A percentile compares a stretch with the other conserved stretches of the same genome.
Conservation (phyloP, 2,329 filamentous ascomycete genomes). For the Nemania sp. region DNA sequence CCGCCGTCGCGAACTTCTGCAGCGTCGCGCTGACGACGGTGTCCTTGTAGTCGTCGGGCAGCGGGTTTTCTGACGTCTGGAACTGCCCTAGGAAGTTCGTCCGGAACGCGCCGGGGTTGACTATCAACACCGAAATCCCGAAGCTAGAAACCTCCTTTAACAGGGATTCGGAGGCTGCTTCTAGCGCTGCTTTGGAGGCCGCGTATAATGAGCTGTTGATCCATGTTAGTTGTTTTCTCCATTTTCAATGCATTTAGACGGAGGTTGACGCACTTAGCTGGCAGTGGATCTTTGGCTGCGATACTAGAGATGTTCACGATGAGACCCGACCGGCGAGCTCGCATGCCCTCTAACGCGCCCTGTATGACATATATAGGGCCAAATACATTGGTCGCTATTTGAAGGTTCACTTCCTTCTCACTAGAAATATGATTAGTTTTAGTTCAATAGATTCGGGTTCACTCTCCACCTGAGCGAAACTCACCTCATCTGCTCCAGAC, state of each 20-base stretch:
- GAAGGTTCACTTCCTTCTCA: conserved; percentile 43
- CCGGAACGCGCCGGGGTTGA: conserved; percentile 58
- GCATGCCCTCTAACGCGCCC: conserved; percentile 47
- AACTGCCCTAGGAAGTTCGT: conserved; percentile 55
- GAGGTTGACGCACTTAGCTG: conserved; percentile 34
- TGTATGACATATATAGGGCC: conserved; percentile 49
- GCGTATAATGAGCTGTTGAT: conserved; percentile 41
- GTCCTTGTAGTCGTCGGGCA: conserved; percentile 44
- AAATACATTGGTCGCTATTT: conserved; percentile 50
- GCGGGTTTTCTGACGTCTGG: conserved; percentile 26
- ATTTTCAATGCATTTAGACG: neutral
- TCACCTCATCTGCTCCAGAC: conserved; percentile 45
- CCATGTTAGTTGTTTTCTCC: conserved; percentile 1
- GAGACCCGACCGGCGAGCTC: conserved; percentile 43
- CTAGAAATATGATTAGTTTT: conserved; percentile 27
- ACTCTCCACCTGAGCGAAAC: neutral
- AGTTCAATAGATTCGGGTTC: neutral
- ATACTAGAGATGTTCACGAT: conserved; percentile 50
- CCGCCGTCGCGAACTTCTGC: conserved; percentile 32
- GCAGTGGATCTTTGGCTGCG: conserved; percentile 43
- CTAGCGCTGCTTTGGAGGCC: conserved; percentile 56
- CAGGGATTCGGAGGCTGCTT: conserved; percentile 55
- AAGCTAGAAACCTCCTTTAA: conserved; percentile 53
- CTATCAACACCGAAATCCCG: conserved; percentile 54
- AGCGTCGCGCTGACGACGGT: conserved; percentile 32